Base-by-base conservation (phyloP, 2,329 filamentous ascomycete species). In the Talaromyces sp. region DNA sequence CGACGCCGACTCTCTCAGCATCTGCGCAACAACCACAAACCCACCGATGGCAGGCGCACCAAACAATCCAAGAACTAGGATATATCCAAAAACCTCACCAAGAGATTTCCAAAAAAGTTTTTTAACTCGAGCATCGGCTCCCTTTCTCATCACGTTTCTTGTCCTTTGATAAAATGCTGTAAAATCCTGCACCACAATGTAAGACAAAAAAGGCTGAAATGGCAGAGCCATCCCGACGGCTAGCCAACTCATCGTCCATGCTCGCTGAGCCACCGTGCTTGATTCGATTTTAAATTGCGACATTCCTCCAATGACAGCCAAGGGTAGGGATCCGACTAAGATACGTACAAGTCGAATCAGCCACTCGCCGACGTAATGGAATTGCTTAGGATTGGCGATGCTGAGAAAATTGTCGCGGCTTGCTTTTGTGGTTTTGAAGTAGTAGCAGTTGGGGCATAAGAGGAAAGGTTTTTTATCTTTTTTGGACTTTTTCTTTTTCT, bases 11-110 rank as follows among this genome's bases (percentile, higher is more conserved):
- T 68, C 65, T 33, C 3, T 62, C 19, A 75, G 19, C 74, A 75
- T 75, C 65, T 74, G 67, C 14, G 66, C 70, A 16, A 75, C 73
- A 33, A 73, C 69, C 10, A 74, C 60, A 54, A 72, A 71, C 0
- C 71, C 72, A 1, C 71, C 70, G 3, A 75, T 64, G 1, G 73
- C 71, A 0, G 71, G 69, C n/a, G 48, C 50, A 16, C 13, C 35
- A 39, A 57, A 41, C 11, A 27, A 3, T 2, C 7, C 60, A 1
- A 57, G 11, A 35, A n/a, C 11, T 2, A 61, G 10, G 50, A 61
- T 22, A 61, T 48, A 61, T 13, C 3, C 19, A 24, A 24, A 8
- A 33, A 5, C 16, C 27, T 48, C 41, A 13, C 5, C 1, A 22
- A 31, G 6, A 41, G 37, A 24, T 11, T 22, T 8, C 41, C 33